Conservation (phyloP, 2,329 filamentous ascomycete species). For the Verticillium klebahnii region DNA sequence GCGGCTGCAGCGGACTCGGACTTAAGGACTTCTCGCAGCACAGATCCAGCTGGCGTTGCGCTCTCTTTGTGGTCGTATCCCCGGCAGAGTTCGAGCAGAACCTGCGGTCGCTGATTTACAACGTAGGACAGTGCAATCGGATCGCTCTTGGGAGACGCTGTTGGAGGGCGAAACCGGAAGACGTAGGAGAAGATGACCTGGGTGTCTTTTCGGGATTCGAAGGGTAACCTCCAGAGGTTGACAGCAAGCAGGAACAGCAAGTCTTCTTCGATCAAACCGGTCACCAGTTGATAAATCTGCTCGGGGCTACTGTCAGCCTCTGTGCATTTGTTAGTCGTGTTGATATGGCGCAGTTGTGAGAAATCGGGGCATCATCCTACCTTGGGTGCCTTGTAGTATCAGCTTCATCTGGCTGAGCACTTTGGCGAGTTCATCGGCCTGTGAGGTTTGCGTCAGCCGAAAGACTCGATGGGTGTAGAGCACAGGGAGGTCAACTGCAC, state of each 20-base stretch:
- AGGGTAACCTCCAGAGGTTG: constrained; percentile 80
- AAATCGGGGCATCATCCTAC: constrained; percentile 37
- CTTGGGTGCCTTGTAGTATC: constrained; percentile 87
- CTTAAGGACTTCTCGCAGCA: constrained; percentile 82
- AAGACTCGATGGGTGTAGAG: neutral
- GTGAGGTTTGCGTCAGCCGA: constrained; percentile 6
- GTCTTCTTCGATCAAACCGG: constrained; percentile 82
- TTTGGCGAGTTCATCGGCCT: constrained; percentile 86
- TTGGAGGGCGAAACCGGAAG: constrained; percentile 78
- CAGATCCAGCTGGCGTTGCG: constrained; percentile 84
- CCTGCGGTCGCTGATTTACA: constrained; percentile 78
- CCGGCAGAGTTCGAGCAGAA: constrained; percentile 81
- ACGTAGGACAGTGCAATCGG: constrained; percentile 86
- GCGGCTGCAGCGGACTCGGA: constrained; percentile 87
- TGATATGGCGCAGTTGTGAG: neutral
- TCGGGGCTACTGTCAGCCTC: constrained; percentile 84
- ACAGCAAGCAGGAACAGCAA: constrained; percentile 79
- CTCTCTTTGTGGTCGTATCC: constrained; percentile 90
- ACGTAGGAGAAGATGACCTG: constrained; percentile 95
- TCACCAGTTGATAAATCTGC: constrained; percentile 81
- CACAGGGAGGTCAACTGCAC: constrained; percentile 21
- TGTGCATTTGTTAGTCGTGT: constrained; percentile 28
- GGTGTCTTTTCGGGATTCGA: constrained; percentile 93
- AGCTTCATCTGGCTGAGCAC: constrained; percentile 88
- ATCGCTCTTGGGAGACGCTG: constrained; percentile 62